Evolutionary conservation across 805 yeast genomes (phyloP).

Genomic region (Candida orba): DNA sequence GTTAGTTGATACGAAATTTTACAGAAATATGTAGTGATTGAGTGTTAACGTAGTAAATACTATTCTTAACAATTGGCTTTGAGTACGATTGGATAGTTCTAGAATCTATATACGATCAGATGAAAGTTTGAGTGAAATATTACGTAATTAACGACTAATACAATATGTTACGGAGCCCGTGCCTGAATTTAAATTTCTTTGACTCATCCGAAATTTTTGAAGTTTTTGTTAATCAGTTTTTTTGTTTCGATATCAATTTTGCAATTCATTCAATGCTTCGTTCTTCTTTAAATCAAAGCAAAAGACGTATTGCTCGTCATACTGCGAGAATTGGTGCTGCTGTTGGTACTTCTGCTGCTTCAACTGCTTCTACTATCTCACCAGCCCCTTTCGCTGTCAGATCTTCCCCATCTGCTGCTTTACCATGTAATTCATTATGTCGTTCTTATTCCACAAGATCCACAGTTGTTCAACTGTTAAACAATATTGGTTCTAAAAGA

Average conservation of each 20-base stretch:
- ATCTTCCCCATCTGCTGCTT: constrained; percentile 12
- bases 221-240: not conserved
- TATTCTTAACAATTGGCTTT: too few relatives aligned
- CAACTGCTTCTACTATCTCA: constrained; percentile 4
- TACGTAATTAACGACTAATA: too few relatives aligned
- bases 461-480: constrained; percentile 89
- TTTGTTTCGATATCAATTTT: not conserved
- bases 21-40: too few relatives aligned
- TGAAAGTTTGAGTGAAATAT: too few relatives aligned
- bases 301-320: constrained; percentile 21
- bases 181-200: too few relatives aligned
- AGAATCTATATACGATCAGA: too few relatives aligned
- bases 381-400: constrained; percentile 6
- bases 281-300: constrained; percentile 21
- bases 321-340: constrained; percentile 14
- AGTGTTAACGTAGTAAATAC: too few relatives aligned
- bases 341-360: constrained; percentile 4
- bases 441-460: constrained; percentile 67
- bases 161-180: too few relatives aligned
- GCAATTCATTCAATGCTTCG: constrained; percentile 17
- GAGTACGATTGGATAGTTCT: too few relatives aligned
- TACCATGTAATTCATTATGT: constrained; percentile 10
- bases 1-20: too few relatives aligned
- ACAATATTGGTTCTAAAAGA: constrained; percentile 94
- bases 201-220: not conserved